A percentile compares a stretch with the other conserved stretches of the same genome.
Evolutionary conservation across 352 stramenopile species (phyloP).

Genomic region (Aphanomyces astaci): DNA sequence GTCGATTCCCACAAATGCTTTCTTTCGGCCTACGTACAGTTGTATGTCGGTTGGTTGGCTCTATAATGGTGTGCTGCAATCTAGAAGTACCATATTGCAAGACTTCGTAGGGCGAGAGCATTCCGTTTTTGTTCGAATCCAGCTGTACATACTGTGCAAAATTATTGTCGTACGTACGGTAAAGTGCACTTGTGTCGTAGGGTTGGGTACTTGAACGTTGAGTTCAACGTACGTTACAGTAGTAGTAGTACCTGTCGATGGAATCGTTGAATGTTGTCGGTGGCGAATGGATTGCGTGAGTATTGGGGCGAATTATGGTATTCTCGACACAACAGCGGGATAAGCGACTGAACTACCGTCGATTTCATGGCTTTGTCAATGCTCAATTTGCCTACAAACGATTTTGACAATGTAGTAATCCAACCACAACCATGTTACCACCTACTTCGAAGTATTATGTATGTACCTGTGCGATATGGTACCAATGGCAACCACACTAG

Average conservation of each 20-base stretch:
- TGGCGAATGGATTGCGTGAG: background rate
- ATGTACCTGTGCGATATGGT: background rate
- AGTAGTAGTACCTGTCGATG: slow-evolving; percentile 17
- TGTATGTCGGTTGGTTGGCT: too few species aligned
- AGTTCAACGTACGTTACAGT: too few species aligned
- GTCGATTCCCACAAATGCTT: slow-evolving; percentile 9
- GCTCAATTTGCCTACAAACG: slow-evolving; percentile 7
- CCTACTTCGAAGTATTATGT: background rate
- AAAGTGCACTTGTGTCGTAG: too few species aligned
- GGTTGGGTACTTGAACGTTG: too few species aligned
- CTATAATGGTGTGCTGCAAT: background rate
- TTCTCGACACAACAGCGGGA: background rate
- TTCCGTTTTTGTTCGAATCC: slow-evolving; percentile 19
- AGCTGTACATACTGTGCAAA: slow-evolving; percentile 17
- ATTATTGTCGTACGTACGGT: too few species aligned
- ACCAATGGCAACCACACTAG: slow-evolving; percentile 6
- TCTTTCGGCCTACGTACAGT: slow-evolving; percentile 12
- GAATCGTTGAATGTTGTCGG: background rate
- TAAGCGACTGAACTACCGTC: background rate
- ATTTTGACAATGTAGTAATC: too few species aligned
- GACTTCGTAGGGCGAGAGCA: slow-evolving; percentile 8
- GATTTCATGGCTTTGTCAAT: slow-evolving; percentile 1
- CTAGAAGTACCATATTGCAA: slow-evolving; percentile 1
- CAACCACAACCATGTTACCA: too few species aligned
- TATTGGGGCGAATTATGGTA: slow-evolving; percentile 9